phyloP scores from a whole-genome alignment of 2,329 filamentous ascomycete species.

The Fusarium sp. region DNA sequence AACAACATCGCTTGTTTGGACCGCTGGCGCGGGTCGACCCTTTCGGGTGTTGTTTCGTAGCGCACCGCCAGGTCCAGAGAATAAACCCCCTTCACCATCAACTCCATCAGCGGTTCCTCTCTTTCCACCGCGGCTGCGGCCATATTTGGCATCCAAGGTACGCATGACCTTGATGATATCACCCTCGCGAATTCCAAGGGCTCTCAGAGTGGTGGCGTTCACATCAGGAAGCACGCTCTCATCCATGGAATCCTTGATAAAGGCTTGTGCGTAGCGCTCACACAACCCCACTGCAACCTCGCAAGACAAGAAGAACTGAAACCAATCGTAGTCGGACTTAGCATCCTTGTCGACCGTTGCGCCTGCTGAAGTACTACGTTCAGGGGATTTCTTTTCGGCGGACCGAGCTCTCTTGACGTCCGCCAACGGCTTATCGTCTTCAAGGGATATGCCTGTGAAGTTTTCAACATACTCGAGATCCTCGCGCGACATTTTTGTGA shows the following conservation, averaged over 20 bases:
- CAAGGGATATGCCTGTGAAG: slow-evolving; percentile 85
- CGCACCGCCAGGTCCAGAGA: slow-evolving; percentile 91
- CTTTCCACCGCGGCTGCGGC: slow-evolving; percentile 63
- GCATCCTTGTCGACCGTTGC: slow-evolving; percentile 69
- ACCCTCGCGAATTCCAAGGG: slow-evolving; percentile 91
- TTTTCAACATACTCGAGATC: slow-evolving; percentile 96
- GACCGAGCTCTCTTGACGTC: slow-evolving; percentile 74
- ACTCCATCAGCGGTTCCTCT: slow-evolving; percentile 54
- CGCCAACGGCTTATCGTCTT: slow-evolving; percentile 93
- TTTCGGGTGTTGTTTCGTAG: slow-evolving; percentile 95
- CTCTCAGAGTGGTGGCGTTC: slow-evolving; percentile 82
- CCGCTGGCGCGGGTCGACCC: slow-evolving; percentile 85
- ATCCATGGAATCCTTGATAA: slow-evolving; percentile 92
- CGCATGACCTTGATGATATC: slow-evolving; percentile 98
- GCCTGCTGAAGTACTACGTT: slow-evolving; percentile 57
- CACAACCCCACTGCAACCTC: slow-evolving; percentile 93
- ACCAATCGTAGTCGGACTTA: slow-evolving; percentile 93
- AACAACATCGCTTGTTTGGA: slow-evolving; percentile 85
- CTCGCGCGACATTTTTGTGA: slow-evolving; percentile 93
- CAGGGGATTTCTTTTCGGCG: slow-evolving; percentile 42
- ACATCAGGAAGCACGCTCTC: slow-evolving; percentile 93
- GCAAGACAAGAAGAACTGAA: slow-evolving; percentile 95
- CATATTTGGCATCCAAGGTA: slow-evolving; percentile 82
- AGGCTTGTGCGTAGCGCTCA: slow-evolving; percentile 92
- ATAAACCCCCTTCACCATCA: slow-evolving; percentile 78